Percentiles rank a stretch among this genome's conserved stretches.
These are phyloP conservation scores for Eimeria necatrix DNA, from an alignment of 169 alveolate genomes.

Conservation along the genomic window DNA sequence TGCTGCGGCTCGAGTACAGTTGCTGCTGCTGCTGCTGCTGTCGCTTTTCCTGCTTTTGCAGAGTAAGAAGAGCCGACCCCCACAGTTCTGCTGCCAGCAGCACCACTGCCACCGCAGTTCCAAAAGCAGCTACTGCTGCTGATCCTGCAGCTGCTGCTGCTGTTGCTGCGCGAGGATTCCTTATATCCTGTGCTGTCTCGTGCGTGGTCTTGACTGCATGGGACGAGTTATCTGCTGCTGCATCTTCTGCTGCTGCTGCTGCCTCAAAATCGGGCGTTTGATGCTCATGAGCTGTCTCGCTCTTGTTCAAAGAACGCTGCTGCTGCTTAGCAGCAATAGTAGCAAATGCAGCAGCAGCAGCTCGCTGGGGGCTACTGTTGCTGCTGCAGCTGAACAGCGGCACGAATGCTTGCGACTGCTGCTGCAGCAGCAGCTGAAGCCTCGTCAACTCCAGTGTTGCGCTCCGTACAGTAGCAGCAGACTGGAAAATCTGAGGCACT, in stretches of 20 bases:
- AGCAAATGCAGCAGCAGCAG: slow-evolving; percentile 26
- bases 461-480: slow-evolving; percentile 12
- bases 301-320: neutral
- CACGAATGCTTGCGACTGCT: neutral
- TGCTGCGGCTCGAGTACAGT: neutral
- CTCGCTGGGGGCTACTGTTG: neutral
- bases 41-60: slow-evolving; percentile 22
- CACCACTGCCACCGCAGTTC: slow-evolving; percentile 39
- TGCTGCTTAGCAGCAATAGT: slow-evolving; percentile 18
- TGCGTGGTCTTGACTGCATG: neutral
- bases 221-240: neutral
- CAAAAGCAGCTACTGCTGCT: slow-evolving; percentile 27
- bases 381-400: neutral
- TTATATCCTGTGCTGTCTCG: neutral
- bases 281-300: neutral
- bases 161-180: slow-evolving; percentile 27
- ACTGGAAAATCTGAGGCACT: neutral
- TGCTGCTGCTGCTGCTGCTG: slow-evolving; percentile 29
- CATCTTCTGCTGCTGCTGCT: slow-evolving; percentile 5
- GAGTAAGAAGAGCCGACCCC: slow-evolving; percentile 12
- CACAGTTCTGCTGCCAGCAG: slow-evolving; percentile 59
- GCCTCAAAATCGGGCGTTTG: neutral
- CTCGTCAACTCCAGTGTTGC: slow-evolving; percentile 24
- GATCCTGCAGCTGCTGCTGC: slow-evolving; percentile 19
- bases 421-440: slow-evolving; percentile 52